phyloP scores from a whole-genome alignment of 129 eudicot species.

The Deinandra increscens region DNA sequence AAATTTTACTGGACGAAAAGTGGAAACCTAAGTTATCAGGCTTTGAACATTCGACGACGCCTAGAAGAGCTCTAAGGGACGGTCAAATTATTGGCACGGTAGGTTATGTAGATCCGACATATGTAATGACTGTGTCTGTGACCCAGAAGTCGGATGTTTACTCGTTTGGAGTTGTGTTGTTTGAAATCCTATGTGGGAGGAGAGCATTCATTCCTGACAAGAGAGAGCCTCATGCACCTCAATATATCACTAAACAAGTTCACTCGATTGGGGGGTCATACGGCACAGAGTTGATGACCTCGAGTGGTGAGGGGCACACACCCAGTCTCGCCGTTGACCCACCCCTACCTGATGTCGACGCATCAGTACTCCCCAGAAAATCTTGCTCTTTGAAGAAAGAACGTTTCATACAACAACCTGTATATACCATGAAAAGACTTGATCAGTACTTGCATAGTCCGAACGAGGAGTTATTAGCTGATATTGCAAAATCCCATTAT shows the following conservation, averaged over 20 bases:
- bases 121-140: background rate
- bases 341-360: too few relatives aligned
- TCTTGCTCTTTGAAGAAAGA: background rate
- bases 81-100: background rate
- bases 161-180: constrained; percentile 20
- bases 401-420: background rate
- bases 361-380: too few relatives aligned
- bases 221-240: background rate
- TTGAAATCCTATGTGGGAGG: constrained; percentile 15
- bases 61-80: background rate
- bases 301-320: too few relatives aligned
- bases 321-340: too few relatives aligned
- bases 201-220: background rate
- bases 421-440: constrained; percentile 3
- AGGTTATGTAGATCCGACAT: constrained; percentile 13
- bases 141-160: constrained; percentile 12
- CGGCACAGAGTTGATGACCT: too few relatives aligned
- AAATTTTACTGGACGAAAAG: background rate
- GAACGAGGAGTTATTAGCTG: background rate
- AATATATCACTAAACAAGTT: too few relatives aligned
- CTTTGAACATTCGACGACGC: background rate
- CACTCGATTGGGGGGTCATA: too few relatives aligned
- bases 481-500: background rate
- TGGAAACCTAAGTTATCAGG: constrained; percentile 20
- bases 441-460: background rate